phyloP scores from a whole-genome alignment of 1,284 basidiomycete species.

The Puccinia coronata region DNA sequence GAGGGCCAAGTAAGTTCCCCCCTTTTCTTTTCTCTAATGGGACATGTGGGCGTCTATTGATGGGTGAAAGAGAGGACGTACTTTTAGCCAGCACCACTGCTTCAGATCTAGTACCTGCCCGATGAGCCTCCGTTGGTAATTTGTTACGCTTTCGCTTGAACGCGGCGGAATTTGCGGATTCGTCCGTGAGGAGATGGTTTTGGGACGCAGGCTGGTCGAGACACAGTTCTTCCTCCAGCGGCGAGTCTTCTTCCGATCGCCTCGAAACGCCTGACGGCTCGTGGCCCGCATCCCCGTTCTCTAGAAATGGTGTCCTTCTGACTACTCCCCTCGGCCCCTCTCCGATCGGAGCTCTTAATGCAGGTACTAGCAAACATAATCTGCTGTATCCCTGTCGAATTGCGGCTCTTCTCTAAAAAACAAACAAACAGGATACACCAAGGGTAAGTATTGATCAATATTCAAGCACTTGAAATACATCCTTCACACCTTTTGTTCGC shows the following conservation, averaged over 20 bases:
- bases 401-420: slow-evolving; percentile 41
- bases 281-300: background rate
- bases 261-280: background rate
- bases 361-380: slow-evolving; percentile 36
- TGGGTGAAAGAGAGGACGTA: background rate
- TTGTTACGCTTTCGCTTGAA: slow-evolving; percentile 29
- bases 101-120: slow-evolving; percentile 17
- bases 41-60: too few species aligned
- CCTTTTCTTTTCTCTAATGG: too few species aligned
- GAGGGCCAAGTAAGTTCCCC: background rate
- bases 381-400: slow-evolving; percentile 44
- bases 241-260: background rate
- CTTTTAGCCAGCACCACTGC: slow-evolving; percentile 43
- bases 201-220: background rate
- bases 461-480: too few species aligned
- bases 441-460: background rate
- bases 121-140: background rate
- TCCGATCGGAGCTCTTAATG: background rate
- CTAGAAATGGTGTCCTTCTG: background rate
- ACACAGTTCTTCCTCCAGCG: background rate
- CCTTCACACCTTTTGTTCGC: slow-evolving; percentile 48
- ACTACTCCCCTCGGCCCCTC: background rate
- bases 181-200: background rate
- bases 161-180: background rate
- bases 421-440: background rate